phyloP scores from a whole-genome alignment of 768 basidiomycete species.

The Nidularia pulvinata region DNA sequence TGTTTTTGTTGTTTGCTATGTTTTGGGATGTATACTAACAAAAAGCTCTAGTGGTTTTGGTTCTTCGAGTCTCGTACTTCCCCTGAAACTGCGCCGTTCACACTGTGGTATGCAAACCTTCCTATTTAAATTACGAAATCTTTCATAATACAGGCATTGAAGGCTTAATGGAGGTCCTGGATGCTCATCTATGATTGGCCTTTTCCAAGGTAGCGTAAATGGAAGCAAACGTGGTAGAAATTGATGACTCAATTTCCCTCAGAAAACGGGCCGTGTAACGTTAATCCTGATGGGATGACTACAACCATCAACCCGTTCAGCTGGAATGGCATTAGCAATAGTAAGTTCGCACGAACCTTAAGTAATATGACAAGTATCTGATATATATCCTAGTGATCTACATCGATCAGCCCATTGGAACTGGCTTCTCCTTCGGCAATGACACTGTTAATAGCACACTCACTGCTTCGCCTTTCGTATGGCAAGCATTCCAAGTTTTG shows the following conservation, averaged over 20 bases:
- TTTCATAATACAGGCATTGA: constrained; percentile 2
- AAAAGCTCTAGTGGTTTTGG: constrained; percentile 63
- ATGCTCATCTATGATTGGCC: constrained; percentile 63
- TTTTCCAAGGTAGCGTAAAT: constrained; percentile 50
- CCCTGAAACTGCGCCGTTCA: constrained; percentile 65
- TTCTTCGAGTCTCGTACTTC: constrained; percentile 65
- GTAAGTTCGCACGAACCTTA: constrained; percentile 27
- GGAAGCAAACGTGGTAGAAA: neutral
- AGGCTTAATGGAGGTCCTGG: constrained; percentile 65
- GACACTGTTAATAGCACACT: constrained; percentile 58
- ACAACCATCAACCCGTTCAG: constrained; percentile 64
- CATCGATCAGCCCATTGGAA: constrained; percentile 69
- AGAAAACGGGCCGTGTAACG: constrained; percentile 68
- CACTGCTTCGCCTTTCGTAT: constrained; percentile 55
- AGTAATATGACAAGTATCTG: neutral
- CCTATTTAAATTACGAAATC: neutral
- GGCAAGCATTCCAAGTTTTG: constrained; percentile 63
- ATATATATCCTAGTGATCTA: constrained; percentile 50
- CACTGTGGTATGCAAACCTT: constrained; percentile 45
- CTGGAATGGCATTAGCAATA: constrained; percentile 71
- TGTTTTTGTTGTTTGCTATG: constrained; percentile 4
- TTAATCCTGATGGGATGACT: constrained; percentile 50
- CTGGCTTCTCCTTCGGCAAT: constrained; percentile 62
- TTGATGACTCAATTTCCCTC: neutral
- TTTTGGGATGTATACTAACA: neutral